Base-by-base conservation (phyloP, 805 yeast genomes). In the Candida patagonica region DNA sequence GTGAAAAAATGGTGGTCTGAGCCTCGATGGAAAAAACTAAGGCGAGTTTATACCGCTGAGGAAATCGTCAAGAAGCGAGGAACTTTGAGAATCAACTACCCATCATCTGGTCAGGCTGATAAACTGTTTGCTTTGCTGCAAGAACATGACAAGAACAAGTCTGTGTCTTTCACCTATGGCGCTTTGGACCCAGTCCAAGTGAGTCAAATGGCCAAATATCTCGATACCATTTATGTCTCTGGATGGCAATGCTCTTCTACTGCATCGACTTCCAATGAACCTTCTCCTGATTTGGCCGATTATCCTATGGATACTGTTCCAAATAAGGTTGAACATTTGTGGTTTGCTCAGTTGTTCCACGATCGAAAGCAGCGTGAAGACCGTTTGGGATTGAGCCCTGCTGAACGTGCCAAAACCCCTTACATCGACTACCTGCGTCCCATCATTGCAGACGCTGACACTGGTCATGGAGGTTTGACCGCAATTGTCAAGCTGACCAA, bases 201-300 rank as follows among this genome's bases (percentile, higher is more conserved):
- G 49, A 70, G 96, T 45, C 96, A 89, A 67, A 89, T 89, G 97
- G 94, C 95, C 53, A 85, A 84, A 64, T 86, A 85, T 65, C 71
- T 89, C 56, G 97, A 88, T 65, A 75, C 94, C 9, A 74, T 89
- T 53, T 89, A 89, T 63, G 94, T 89, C 49, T 82, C 94, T 30
- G 98, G 98, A 40, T 89, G 98, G 98, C 98, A 89, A 70, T 88
- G 95, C 63, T 87, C 96, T 35, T 87, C 96, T 17, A 89, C 97
- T 40, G 96, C 97, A 40, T 87, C 96, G 13, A 84, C 95, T 30
- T 84, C 96, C 30, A 89, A 89, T 61, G 97, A 89, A 68, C 98
- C 97, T 26, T 85, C 95, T 30, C 97, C 97, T 42, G 98, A 89
- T 70, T 74, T 89, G 57, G 98, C 98, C 39, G 98, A 89, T 66